phyloP scores from a whole-genome alignment of 2,329 filamentous ascomycete genomes.

The Rachicladosporium sp. region DNA sequence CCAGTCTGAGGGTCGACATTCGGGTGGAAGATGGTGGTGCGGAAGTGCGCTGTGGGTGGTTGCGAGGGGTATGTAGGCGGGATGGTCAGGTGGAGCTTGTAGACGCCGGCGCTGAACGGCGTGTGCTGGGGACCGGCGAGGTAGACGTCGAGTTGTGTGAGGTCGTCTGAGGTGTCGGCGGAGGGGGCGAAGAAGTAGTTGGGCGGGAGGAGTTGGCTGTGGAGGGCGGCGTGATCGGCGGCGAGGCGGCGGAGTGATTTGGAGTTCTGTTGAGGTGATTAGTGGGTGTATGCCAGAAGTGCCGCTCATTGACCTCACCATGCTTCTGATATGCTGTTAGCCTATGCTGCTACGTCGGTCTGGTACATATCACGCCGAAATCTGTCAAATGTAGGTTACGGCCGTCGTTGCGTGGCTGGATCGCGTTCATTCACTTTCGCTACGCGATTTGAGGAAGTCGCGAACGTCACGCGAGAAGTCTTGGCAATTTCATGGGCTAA shows the following conservation, averaged over 20 bases:
- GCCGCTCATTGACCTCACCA: slow-evolving; percentile 14
- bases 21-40: slow-evolving; percentile 51
- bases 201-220: slow-evolving; percentile 43
- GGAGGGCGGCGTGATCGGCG: slow-evolving; percentile 46
- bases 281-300: background rate
- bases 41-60: slow-evolving; percentile 47
- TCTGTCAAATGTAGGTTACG: too few relatives aligned
- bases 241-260: slow-evolving; percentile 45
- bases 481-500: too few relatives aligned
- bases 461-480: too few relatives aligned
- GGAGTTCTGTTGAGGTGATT: slow-evolving; percentile 27
- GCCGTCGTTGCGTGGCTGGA: too few relatives aligned
- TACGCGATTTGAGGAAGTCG: too few relatives aligned
- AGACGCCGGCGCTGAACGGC: slow-evolving; percentile 47
- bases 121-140: slow-evolving; percentile 49
- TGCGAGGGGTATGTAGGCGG: slow-evolving; percentile 42
- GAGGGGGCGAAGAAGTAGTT: slow-evolving; percentile 46
- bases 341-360: too few relatives aligned
- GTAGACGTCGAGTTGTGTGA: slow-evolving; percentile 45
- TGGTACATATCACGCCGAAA: too few relatives aligned
- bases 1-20: slow-evolving; percentile 52
- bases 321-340: too few relatives aligned
- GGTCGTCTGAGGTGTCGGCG: slow-evolving; percentile 33
- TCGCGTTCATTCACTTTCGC: too few relatives aligned
- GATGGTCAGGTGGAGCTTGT: slow-evolving; percentile 47